Evolutionary conservation across 2,329 filamentous ascomycete species (phyloP), one percentile per base, ranked within the genome.

Genomic region (Fusarium oligoseptatum): DNA sequence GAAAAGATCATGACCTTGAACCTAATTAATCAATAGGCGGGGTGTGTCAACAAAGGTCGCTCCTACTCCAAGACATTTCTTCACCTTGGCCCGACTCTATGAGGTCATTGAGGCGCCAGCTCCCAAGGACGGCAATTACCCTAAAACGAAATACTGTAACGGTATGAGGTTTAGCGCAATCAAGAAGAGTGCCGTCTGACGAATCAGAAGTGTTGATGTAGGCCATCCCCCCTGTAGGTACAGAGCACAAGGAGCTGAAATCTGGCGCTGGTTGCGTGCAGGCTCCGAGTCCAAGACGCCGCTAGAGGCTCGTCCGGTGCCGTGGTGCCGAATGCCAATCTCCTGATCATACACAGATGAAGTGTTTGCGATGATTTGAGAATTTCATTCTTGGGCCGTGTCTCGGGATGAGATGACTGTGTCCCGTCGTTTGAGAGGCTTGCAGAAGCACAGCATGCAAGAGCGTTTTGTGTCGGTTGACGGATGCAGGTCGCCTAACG

Each of bases 101-200:
- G 72, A 74, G 66, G 69, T 74, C 72, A 74, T 75, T 52, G 66
- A 75, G 50, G 48, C 58, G 69, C 72, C 65, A 70, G 50, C 57
- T 66, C 45, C 36, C 20, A 32, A 43, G 61, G 14, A 64, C 61
- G 61, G 61, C 61, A 56, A 60, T 50, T 24, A 65, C 67, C 52
- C 57, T 57, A 65, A 37, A 39, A 39, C 8, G 64, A 39, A n/a
- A 39, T 12, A n/a, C 14, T 45, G 60, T 74, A 72, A 72, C 72
- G 36, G 29, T 1, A 61, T 64, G 6, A 2, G 72, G 72, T 8
- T 61, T 74, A 73, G 72, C 36, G 5, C 4, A 2, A 8, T 15
- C 10, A 4, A 29, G 7, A 10, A 12, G 1, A 2, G 11, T 0
- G 0, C 2, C 0, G 0, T 5, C 36, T 34, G 4, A 3, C 72